Base-by-base conservation (phyloP, 441 rosid species). In the Pelargonium myrrhifolium region DNA sequence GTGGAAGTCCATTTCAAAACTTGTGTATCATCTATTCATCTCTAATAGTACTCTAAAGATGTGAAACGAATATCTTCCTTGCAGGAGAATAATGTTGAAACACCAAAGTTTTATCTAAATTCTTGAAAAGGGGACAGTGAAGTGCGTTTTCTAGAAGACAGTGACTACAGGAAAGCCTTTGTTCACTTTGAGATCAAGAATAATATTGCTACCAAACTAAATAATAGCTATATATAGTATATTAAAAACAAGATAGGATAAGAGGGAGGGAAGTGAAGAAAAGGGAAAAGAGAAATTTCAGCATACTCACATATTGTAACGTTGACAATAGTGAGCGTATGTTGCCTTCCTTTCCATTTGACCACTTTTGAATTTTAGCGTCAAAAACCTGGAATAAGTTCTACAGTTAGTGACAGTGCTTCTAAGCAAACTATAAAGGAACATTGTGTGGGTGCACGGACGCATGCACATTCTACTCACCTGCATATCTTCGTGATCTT, bases 311-410 rank as follows among this genome's bases (percentile, higher is more conserved):
- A 78, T 84, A 89, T 68, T 89, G 98, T 74, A 94, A 74, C 6
- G 96, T 94, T 47, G 99, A 92, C 79, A 94, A 75, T 42, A 94
- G 87, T 26, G 99, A 88, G 51, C 98, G 92, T 65, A 94, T 88
- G 79, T 92, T 94, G 72, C 93, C 87, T 58, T 84, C 90, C 83
- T 87, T 94, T 59, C 97, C 98, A n/a, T 71, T 70, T 24, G 88
- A 89, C 98, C 99, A 94, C 37, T 82, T 80, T 18, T 73, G 84
- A 67, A 92, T 88, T 78, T 86, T 81, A 67, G 79, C 81, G 77
- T 88, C 87, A 15, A 84, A 82, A 68, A 31, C 84, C 99, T 90
- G 80, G 72, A 75, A 8, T 62, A 20, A 53, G 63, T 51, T 47
- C 20, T 21, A 59, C 17, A 21, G 35, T 65, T 51, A 68, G 65